Base-by-base conservation (phyloP, 2,329 filamentous ascomycete genomes). In the Stylonectria norvegica region DNA sequence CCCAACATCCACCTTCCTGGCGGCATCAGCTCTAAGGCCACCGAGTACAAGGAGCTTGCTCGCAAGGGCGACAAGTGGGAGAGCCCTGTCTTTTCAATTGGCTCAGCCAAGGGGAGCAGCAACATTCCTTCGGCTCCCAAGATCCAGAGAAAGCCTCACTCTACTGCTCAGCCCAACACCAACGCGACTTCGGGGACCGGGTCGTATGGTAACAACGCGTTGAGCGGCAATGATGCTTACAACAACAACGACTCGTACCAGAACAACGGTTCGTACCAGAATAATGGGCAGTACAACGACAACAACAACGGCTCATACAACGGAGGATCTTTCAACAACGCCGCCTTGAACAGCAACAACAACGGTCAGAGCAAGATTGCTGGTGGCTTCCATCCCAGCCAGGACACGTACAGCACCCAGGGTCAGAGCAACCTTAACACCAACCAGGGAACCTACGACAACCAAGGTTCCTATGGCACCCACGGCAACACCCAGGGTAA, bases 21-120 rank as follows among this genome's bases (percentile, higher is more conserved):
- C 17, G 90, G 89, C 40, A 91, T 96, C 63, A 93, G 86, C 54
- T 83, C 81, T 70, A 96, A 95, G 79, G 90, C 91, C 8, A 94
- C 88, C 17, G 89, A 95, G 66, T 97, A 94, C 76, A 88, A 82
- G 70, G 81, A 96, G 16, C 76, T 95, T 42, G 88, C 91, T 7
- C 74, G 73, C 52, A 89, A 93, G 79, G 93, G 93, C 37, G 86
- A 95, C 40, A 84, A 82, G 65, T 98, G 93, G 93, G 85, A 95
- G 73, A 94, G 86, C 46, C 89, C 91, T 8, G 81, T 98, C 58
- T 98, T 98, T 72, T 84, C 81, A 45, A 85, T 97, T 55, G 91
- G 93, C 34, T 77, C 70, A 30, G 89, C 90, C 9, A 72, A 78
- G 40, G 82, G 84, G 67, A 89, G 86, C 29, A 75, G 68, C 17